Percentiles rank a stretch among this genome's conserved stretches.
phyloP scores from a whole-genome alignment of 495 filamentous ascomycete species.

The Xylaria nigripes region DNA sequence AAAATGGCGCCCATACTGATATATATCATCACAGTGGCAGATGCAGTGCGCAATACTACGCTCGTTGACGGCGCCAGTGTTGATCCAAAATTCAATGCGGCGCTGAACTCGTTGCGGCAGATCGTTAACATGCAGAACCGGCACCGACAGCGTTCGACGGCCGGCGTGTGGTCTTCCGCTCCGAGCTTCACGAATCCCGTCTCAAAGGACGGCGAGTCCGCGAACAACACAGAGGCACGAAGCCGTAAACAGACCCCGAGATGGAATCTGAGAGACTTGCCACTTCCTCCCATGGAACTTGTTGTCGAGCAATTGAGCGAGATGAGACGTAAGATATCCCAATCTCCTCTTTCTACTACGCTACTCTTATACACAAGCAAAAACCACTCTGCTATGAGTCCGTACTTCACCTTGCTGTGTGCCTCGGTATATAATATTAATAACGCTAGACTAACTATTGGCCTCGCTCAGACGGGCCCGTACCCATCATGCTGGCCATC shows the following conservation, averaged over 20 bases:
- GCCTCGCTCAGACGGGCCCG: constrained; percentile 21
- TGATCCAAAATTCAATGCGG: constrained; percentile 47
- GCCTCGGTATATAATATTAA: not conserved
- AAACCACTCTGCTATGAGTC: not conserved
- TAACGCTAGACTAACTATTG: not conserved
- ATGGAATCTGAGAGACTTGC: constrained; percentile 39
- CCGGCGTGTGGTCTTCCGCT: not conserved
- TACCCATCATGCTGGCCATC: constrained; percentile 31
- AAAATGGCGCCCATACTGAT: not conserved
- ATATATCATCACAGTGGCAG: constrained; percentile 10
- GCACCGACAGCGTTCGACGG: constrained; percentile 13
- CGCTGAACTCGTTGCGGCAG: constrained; percentile 49
- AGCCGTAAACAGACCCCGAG: constrained; percentile 30
- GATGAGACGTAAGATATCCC: constrained; percentile 29
- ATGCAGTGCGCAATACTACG: constrained; percentile 38
- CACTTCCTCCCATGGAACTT: constrained; percentile 46
- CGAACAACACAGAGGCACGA: not conserved
- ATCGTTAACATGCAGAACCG: constrained; percentile 45
- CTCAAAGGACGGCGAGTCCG: not conserved
- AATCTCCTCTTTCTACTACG: not conserved
- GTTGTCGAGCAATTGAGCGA: constrained; percentile 45
- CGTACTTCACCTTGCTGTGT: not conserved
- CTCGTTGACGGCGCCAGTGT: constrained; percentile 16
- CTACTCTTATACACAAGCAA: not conserved
- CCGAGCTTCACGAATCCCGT: constrained; percentile 4